phyloP scores from a whole-genome alignment of 164 flowering plant genomes.

The Liquidambar formosana region DNA sequence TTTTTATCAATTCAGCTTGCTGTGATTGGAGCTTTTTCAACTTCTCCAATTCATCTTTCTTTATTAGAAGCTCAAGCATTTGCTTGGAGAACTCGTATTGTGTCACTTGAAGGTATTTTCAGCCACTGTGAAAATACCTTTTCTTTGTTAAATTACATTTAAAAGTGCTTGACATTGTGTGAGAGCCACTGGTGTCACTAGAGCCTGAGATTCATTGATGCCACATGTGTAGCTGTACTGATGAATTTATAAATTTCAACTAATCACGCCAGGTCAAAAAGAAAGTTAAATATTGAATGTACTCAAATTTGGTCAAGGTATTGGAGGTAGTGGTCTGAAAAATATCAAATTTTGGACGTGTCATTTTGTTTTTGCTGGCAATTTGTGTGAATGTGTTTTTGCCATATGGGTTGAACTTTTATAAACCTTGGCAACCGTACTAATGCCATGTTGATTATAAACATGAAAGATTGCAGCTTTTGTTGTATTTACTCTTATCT shows the following conservation, averaged over 20 bases:
- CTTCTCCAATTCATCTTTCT: slow-evolving; percentile 64
- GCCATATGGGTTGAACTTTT: neutral
- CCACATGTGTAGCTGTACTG: neutral
- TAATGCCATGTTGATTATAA: neutral
- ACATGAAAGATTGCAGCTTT: no score
- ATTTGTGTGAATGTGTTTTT: neutral
- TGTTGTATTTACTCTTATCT: no score
- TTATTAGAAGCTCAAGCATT: slow-evolving; percentile 42
- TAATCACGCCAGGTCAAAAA: neutral
- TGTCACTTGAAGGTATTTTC: slow-evolving; percentile 58
- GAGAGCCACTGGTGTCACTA: neutral
- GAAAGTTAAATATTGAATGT: neutral
- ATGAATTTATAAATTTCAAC: neutral
- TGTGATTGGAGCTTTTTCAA: slow-evolving; percentile 46
- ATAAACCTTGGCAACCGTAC: neutral
- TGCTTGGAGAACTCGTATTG: slow-evolving; percentile 84
- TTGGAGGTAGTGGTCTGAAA: neutral
- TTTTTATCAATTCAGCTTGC: slow-evolving; percentile 60
- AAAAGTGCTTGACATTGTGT: neutral
- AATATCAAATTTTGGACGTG: neutral
- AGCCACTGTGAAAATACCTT: neutral
- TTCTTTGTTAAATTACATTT: neutral
- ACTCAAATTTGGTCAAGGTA: neutral
- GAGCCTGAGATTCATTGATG: neutral
- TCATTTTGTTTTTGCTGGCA: neutral